Conservation (phyloP, 352 stramenopile genomes). For the Salisapilia sapeloensis region DNA sequence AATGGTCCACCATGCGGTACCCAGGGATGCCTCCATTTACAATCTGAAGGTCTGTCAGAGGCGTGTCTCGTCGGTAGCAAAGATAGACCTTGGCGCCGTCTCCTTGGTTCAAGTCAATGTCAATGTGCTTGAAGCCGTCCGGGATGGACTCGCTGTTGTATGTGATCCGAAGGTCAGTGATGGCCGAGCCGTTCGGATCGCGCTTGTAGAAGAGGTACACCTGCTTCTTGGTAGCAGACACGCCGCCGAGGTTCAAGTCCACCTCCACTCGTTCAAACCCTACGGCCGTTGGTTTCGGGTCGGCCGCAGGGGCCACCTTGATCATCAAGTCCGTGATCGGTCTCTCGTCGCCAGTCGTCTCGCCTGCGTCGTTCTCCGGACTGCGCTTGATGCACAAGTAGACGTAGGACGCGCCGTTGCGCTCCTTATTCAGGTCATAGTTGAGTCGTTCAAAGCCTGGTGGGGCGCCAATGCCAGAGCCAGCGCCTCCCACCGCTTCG, state of each 20-base stretch:
- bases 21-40: constrained; percentile 68
- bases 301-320: constrained; percentile 32
- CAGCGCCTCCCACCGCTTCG: constrained; percentile 46
- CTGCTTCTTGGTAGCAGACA: constrained; percentile 52
- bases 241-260: constrained; percentile 63
- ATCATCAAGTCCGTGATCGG: constrained; percentile 73
- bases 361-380: constrained; percentile 20
- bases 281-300: constrained; percentile 36
- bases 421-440: constrained; percentile 74
- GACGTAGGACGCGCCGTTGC: constrained; percentile 53
- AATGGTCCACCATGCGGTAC: constrained; percentile 68
- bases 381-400: constrained; percentile 68
- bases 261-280: constrained; percentile 71
- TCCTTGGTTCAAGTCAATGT: constrained; percentile 74
- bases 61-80: constrained; percentile 80
- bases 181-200: constrained; percentile 59
- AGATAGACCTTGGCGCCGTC: constrained; percentile 70
- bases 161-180: constrained; percentile 70
- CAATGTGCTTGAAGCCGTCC: constrained; percentile 77
- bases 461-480: constrained; percentile 43
- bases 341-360: constrained; percentile 14
- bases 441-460: constrained; percentile 66
- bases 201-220: constrained; percentile 69
- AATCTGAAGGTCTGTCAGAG: constrained; percentile 75
- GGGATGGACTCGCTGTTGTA: constrained; percentile 67